Base-by-base conservation (phyloP, 495 filamentous ascomycete genomes). In the Lasiosphaeria ovina region DNA sequence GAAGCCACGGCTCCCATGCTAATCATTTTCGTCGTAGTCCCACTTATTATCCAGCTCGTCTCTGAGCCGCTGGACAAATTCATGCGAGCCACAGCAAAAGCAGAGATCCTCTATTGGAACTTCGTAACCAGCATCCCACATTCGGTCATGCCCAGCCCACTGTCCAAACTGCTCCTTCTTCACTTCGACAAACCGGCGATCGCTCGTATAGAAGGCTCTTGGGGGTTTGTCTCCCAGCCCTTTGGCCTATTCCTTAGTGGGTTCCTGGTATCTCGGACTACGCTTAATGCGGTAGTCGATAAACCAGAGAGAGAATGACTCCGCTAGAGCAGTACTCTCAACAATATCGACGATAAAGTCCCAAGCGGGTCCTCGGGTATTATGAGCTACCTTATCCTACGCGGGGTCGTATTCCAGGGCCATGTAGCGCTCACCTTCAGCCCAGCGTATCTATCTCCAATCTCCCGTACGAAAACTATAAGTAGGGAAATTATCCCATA, bases 281-380 rank as follows among this genome's bases (percentile, higher is more conserved):
- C 59, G 53, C 50, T 60, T 54, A 24, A 60, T 60, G 14, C 50
- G 58, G 58, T 60, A 54, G 50, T 60, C 58, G 50, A 61, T 56
- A 31, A 61, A 55, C 59, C 59, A 56, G 33, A 61, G 59, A 55
- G 14, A 31, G 34, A 35, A 54, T 12, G 6, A 16, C 32, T 16
- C 51, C 5, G 7, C 57, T 44, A 38, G 5, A n/a, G 32, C 14
- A 45, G 24, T 51, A 16, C n/a, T 35, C 2, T 36, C 12, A n/a
- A 32, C 50, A 49, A 53, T 11, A 42, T 36, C 16, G n/a, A 4
- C 0, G 10, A 51, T 40, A 33, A 51, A 52, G 47, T 34, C 57
- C 47, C 49, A 48, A 2, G 33, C 4, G 4, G 12, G 51, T 54
- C 17, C 51, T n/a, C 7, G 12, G 24, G 24, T 31, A 35, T 36